Evolutionary conservation across 2,329 filamentous ascomycete species (phyloP).

Genomic region (Daldinia eschscholtzii): DNA sequence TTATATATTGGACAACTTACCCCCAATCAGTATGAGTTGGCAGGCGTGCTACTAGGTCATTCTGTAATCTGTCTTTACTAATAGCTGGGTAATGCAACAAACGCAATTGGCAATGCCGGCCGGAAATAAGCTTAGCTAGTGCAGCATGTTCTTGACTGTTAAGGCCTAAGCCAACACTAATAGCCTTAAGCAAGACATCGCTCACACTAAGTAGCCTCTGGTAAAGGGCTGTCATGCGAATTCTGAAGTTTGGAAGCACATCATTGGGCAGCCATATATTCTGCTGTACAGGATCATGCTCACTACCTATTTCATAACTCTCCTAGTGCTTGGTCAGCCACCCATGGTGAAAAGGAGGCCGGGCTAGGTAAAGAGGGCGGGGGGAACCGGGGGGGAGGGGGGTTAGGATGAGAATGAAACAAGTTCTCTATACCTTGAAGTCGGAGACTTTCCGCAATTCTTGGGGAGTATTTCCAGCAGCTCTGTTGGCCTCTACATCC

Average conservation of each 20-base stretch:
- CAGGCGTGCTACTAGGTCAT: slow-evolving; percentile 48
- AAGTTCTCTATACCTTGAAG: slow-evolving; percentile 39
- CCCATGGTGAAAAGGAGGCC: background rate
- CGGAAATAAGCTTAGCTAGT: slow-evolving; percentile 29
- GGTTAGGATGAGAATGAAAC: background rate
- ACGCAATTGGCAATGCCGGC: slow-evolving; percentile 40
- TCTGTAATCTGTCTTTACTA: slow-evolving; percentile 38
- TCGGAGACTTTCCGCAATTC: slow-evolving; percentile 41
- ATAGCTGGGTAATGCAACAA: slow-evolving; percentile 45
- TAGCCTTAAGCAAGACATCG: slow-evolving; percentile 33
- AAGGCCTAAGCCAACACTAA: slow-evolving; percentile 35
- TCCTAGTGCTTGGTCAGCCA: slow-evolving; percentile 30
- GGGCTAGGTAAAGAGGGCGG: no score
- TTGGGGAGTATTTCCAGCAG: background rate
- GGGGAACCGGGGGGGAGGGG: no score
- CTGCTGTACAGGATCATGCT: slow-evolving; percentile 56
- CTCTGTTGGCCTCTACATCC: slow-evolving; percentile 1
- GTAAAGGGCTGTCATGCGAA: slow-evolving; percentile 54
- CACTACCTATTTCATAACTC: slow-evolving; percentile 62
- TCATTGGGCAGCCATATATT: slow-evolving; percentile 63
- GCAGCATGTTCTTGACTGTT: slow-evolving; percentile 17
- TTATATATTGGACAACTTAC: slow-evolving; percentile 35
- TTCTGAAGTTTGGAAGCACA: slow-evolving; percentile 59
- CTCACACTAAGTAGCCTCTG: slow-evolving; percentile 30
- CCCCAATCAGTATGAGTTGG: slow-evolving; percentile 68